phyloP scores from a whole-genome alignment of 2,329 filamentous ascomycete species.

The Bipolaris cookei region DNA sequence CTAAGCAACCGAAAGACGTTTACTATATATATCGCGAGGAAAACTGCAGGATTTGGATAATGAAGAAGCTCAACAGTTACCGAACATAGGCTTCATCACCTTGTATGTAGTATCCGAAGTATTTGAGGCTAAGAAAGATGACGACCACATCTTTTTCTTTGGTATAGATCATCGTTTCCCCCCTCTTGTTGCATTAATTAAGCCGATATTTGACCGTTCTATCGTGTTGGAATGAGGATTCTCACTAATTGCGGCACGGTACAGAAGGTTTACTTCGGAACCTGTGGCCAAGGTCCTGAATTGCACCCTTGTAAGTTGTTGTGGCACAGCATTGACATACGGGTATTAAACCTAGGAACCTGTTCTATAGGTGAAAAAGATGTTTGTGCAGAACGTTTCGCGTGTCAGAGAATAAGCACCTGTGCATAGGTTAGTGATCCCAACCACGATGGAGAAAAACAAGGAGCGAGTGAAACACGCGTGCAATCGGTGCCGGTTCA shows the following conservation, averaged over 20 bases:
- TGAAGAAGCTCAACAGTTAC: slow-evolving; percentile 1
- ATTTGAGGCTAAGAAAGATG: background rate
- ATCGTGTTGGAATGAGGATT: background rate
- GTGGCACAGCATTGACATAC: slow-evolving; percentile 4
- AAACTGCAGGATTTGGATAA: slow-evolving; percentile 5
- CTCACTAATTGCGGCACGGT: background rate
- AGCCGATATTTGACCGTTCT: slow-evolving; percentile 1
- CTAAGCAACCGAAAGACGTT: background rate
- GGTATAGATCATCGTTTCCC: background rate
- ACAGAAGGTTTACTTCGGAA: background rate
- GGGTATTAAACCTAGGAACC: background rate
- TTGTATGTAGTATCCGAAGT: background rate
- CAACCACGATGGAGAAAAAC: slow-evolving; percentile 1
- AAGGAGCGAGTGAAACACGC: slow-evolving; percentile 14
- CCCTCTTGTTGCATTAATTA: background rate
- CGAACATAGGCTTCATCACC: background rate
- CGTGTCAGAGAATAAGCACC: background rate
- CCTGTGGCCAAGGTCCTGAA: background rate
- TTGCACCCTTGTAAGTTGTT: background rate
- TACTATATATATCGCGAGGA: slow-evolving; percentile 8
- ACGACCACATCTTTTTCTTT: background rate
- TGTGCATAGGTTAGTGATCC: background rate
- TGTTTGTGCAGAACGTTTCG: background rate
- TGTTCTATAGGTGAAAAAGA: background rate
- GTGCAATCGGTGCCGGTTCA: slow-evolving; percentile 11